Percentiles rank a stretch among this genome's conserved stretches.
phyloP scores from a whole-genome alignment of 192 early-diverging fungal species.

The Coemansia interrupta region DNA sequence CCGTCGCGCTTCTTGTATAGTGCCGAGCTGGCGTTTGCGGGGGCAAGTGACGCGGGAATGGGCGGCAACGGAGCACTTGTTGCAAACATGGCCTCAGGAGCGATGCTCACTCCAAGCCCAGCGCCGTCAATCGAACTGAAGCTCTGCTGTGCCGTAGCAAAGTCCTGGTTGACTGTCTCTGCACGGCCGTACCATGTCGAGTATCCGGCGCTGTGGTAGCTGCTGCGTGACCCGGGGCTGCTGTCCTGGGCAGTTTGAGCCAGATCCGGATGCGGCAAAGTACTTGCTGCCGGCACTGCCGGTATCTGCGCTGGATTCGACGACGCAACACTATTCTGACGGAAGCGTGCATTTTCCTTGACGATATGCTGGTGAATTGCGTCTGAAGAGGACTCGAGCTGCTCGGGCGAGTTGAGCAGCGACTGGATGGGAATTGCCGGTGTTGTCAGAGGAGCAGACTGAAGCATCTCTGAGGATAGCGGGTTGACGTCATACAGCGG shows the following conservation, averaged over 20 bases:
- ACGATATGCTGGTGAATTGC: constrained; percentile 43
- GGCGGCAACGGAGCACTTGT: constrained; percentile 3
- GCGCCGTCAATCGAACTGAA: constrained; percentile 41
- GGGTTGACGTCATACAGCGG: constrained; percentile 11
- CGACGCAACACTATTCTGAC: constrained; percentile 30
- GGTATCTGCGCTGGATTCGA: constrained; percentile 10
- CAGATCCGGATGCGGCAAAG: neutral
- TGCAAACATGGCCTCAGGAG: neutral
- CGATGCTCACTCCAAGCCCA: constrained; percentile 11
- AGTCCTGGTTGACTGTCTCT: constrained; percentile 43
- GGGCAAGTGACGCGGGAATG: constrained; percentile 5
- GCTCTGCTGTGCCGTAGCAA: constrained; percentile 49
- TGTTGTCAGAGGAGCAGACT: neutral
- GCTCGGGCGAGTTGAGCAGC: constrained; percentile 39
- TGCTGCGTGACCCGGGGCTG: constrained; percentile 43
- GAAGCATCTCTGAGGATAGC: neutral
- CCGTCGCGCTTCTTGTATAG: neutral
- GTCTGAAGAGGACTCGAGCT: constrained; percentile 8
- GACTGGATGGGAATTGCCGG: constrained; percentile 44
- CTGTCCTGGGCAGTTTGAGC: constrained; percentile 17
- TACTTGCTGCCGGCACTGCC: constrained; percentile 6
- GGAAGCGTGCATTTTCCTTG: constrained; percentile 48
- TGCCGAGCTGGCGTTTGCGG: constrained; percentile 3
- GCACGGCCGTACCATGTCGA: constrained; percentile 43
- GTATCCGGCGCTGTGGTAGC: constrained; percentile 50